These are phyloP conservation scores for Blumeria graminis DNA, from an alignment of 2,329 filamentous ascomycete genomes.

Conservation along the genomic window DNA sequence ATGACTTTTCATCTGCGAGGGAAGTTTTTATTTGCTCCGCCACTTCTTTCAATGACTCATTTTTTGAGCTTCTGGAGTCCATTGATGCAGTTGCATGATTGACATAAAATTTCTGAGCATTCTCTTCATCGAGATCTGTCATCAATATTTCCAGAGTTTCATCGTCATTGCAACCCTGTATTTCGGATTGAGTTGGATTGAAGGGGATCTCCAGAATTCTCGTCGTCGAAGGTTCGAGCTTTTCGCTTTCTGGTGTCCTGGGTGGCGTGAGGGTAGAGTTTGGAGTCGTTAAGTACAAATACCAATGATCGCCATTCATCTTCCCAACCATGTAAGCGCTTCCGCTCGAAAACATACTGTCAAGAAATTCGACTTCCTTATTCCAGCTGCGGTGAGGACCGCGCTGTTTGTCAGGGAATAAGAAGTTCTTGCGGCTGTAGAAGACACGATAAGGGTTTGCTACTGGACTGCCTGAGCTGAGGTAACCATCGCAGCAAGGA, in stretches of 20 bases:
- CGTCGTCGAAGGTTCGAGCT: slow-evolving; percentile 17
- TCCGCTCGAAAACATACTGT: slow-evolving; percentile 73
- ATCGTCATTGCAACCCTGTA: slow-evolving; percentile 25
- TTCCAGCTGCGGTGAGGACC: slow-evolving; percentile 95
- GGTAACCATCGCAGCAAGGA: slow-evolving; percentile 46
- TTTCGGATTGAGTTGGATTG: slow-evolving; percentile 12
- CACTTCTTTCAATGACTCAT: slow-evolving; percentile 32
- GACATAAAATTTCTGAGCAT: slow-evolving; percentile 49
- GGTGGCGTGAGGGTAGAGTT: slow-evolving; percentile 60
- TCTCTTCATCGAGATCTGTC: slow-evolving; percentile 44
- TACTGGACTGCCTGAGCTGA: slow-evolving; percentile 40
- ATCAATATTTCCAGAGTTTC: slow-evolving; percentile 56
- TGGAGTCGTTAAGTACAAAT: slow-evolving; percentile 85
- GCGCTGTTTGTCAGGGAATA: slow-evolving; percentile 83
- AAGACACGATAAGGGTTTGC: slow-evolving; percentile 90
- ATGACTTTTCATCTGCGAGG: background rate
- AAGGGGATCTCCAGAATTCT: slow-evolving; percentile 15
- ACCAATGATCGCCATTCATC: slow-evolving; percentile 99
- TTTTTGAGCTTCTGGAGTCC: slow-evolving; percentile 49
- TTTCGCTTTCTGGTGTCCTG: slow-evolving; percentile 36
- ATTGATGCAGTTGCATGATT: slow-evolving; percentile 77
- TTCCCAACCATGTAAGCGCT: slow-evolving; percentile 99
- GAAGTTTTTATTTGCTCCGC: background rate
- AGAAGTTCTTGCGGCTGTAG: slow-evolving; percentile 96
- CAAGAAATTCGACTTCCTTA: slow-evolving; percentile 78